Conservation (phyloP, 805 yeast genomes). For the Helenozyma baotianmanensis region DNA sequence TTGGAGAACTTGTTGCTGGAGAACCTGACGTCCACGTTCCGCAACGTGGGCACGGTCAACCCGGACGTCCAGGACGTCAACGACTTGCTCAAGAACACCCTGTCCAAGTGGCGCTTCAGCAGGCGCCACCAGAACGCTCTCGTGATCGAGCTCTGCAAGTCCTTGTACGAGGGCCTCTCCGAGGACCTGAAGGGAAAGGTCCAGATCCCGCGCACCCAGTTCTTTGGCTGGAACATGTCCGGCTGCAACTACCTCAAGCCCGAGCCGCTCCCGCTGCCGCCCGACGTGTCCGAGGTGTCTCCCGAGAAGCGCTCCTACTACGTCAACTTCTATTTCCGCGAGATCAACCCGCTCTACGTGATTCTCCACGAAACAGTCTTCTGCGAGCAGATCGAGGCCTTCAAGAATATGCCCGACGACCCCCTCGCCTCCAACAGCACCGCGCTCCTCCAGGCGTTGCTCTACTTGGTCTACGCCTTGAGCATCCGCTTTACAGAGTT, state of each 20-base stretch:
- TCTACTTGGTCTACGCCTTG: constrained; percentile 45
- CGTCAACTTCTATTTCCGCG: constrained; percentile 40
- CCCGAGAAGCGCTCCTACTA: constrained; percentile 12
- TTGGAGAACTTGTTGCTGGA: constrained; percentile 22
- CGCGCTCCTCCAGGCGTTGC: constrained; percentile 48
- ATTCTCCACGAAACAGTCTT: constrained; percentile 53
- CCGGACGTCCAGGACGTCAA: constrained; percentile 19
- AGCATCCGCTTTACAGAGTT: constrained; percentile 50
- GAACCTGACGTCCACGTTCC: background rate
- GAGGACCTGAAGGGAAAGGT: constrained; percentile 31
- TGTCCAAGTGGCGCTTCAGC: constrained; percentile 44
- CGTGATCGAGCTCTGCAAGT: constrained; percentile 29
- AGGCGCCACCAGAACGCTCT: constrained; percentile 43
- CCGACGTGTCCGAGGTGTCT: constrained; percentile 16
- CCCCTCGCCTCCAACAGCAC: constrained; percentile 28
- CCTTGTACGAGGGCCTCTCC: constrained; percentile 28
- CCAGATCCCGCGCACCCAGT: constrained; percentile 51
- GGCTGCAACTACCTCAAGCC: constrained; percentile 47
- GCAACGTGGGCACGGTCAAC: constrained; percentile 8
- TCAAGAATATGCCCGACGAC: constrained; percentile 10
- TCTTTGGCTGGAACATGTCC: constrained; percentile 64
- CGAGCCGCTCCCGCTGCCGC: constrained; percentile 30
- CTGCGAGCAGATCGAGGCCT: constrained; percentile 41
- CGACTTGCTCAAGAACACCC: constrained; percentile 14
- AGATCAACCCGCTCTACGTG: constrained; percentile 50